Percentiles rank a stretch among this genome's conserved stretches.
Evolutionary conservation across 495 filamentous ascomycete genomes (phyloP).

Genomic region (Aspergillus bridgeri): DNA sequence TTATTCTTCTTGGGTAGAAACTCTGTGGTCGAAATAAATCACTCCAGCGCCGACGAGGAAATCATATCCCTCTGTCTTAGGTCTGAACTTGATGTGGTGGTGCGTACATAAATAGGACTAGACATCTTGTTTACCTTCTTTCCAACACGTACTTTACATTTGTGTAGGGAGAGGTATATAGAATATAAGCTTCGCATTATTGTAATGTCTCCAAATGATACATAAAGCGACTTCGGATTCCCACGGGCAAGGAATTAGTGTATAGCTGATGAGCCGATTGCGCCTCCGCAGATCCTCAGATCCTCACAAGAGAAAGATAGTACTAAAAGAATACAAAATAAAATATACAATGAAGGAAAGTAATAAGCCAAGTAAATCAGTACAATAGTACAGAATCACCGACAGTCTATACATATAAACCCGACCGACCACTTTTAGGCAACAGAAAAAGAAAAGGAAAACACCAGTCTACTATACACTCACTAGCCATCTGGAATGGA

Average conservation of each 20-base stretch:
- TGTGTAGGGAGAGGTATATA: slow-evolving; percentile 16
- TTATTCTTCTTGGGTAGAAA: neutral
- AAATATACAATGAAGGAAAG: neutral
- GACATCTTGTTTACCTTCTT: neutral
- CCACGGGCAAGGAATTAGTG: neutral
- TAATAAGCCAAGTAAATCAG: neutral
- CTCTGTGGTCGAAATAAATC: neutral
- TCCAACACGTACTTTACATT: neutral
- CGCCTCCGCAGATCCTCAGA: too few relatives aligned
- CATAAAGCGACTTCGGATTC: neutral
- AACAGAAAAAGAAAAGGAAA: neutral
- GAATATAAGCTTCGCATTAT: neutral
- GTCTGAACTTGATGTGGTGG: neutral
- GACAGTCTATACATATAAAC: slow-evolving; percentile 1
- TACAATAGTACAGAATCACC: neutral
- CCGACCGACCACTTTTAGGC: neutral
- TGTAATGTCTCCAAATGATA: neutral
- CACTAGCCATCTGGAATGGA: neutral
- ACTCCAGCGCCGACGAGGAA: too few relatives aligned
- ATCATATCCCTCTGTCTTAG: too few relatives aligned
- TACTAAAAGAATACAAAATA: neutral
- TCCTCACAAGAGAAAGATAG: neutral
- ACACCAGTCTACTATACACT: neutral
- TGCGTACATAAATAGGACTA: neutral
- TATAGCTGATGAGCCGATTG: neutral